Evolutionary conservation across 176 grass and related monocot species (phyloP), one percentile per base, ranked within the genome.

Genomic region (Cenchrus fungigraminus): DNA sequence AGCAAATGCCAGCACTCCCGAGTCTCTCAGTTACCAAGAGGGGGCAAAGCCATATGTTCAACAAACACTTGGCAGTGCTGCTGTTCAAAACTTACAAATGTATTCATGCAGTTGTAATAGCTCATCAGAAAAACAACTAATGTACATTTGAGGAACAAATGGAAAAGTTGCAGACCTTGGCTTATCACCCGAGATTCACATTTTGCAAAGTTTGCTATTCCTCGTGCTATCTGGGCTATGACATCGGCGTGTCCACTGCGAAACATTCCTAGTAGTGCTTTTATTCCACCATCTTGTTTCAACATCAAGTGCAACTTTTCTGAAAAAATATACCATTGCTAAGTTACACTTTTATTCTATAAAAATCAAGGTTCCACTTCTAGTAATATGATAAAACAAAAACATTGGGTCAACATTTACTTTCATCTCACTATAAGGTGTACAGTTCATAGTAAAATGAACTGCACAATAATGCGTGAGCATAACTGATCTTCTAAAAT

Each of bases 141-240:
- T 28, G 59, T 16, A 54, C 20, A 22, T 54, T 31, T 40, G 42
- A 80, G 46, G 12, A 81, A 45, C 3, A 87, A 63, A 73, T 7
- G 37, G 25, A 71, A 6, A 88, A 53, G 13, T 43, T 63, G 46
- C 81, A 68, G 62, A 98, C 96, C 96, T 88, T 98, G 93, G 78
- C 80, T 91, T 65, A 89, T 92, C 80, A 88, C 86, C 71, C 93
- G 91, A 65, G 96, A 98, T 98, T 98, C 96, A 91, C 89, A 95
- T 89, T 98, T 98, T 82, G 93, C 96, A 81, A 94, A 95, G 78
- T 98, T 98, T 58, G 96, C 89, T n/a, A 98, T 89, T 74, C 96
- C 96, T 81, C 96, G 84, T 85, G 96, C 93, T 81, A 98, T 90
- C 80, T 98, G 96, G 76, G 96, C 89, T 89, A 94, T 89, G 12